A percentile compares a stretch with the other conserved stretches of the same genome.
phyloP scores from a whole-genome alignment of 2,329 filamentous ascomycete genomes.

The Calonectria pauciramosa region DNA sequence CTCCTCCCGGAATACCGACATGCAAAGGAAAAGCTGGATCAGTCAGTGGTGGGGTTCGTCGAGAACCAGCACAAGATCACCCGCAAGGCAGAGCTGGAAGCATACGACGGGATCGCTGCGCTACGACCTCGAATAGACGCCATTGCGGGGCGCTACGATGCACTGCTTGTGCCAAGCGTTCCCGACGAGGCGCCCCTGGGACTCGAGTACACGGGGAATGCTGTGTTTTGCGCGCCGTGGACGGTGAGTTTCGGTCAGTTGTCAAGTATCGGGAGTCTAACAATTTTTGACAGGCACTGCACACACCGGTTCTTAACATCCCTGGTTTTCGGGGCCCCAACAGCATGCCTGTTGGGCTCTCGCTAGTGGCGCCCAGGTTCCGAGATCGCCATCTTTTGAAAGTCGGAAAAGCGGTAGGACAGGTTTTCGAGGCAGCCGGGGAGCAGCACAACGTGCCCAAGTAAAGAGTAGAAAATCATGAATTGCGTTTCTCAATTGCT shows the following conservation, averaged over 20 bases:
- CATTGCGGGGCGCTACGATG: constrained; percentile 64
- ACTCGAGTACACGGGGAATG: constrained; percentile 65
- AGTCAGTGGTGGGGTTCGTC: constrained; percentile 62
- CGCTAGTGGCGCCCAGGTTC: constrained; percentile 31
- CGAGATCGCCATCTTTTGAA: constrained; percentile 33
- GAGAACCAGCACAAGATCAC: constrained; percentile 61
- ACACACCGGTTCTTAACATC: constrained; percentile 33
- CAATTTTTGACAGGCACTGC: constrained; percentile 23
- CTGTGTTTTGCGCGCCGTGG: constrained; percentile 64
- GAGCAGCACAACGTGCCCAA: background rate
- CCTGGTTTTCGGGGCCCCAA: constrained; percentile 32
- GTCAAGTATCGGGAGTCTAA: constrained; percentile 30
- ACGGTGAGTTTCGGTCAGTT: constrained; percentile 55
- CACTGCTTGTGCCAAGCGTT: constrained; percentile 70
- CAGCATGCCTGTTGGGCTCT: constrained; percentile 36
- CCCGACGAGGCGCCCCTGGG: constrained; percentile 71
- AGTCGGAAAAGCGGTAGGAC: constrained; percentile 4
- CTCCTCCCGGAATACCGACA: constrained; percentile 68
- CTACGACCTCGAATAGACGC: constrained; percentile 67
- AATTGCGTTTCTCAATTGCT: background rate
- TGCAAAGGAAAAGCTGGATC: constrained; percentile 61
- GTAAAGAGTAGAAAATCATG: background rate
- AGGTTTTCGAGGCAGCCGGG: background rate
- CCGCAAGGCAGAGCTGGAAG: constrained; percentile 61
- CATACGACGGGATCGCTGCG: constrained; percentile 65